Evolutionary conservation across 2,329 filamentous ascomycete species (phyloP), one percentile per base, ranked within the genome.

Genomic region (Exutisphaerella laricina): DNA sequence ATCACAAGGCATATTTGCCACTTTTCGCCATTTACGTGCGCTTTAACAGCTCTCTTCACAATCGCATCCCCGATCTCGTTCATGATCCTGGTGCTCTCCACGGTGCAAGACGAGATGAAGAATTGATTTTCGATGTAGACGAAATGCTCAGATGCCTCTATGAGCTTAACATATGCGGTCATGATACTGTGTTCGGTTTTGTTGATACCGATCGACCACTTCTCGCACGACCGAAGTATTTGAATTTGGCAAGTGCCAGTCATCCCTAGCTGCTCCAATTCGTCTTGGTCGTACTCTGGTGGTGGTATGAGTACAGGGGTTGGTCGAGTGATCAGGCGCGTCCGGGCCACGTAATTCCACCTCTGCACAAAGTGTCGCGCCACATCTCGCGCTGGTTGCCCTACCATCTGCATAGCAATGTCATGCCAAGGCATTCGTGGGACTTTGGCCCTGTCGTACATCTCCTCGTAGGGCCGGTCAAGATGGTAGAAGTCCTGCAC

Each of bases 111-210:
- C 25, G 87, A 94, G 64, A 98, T 85, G 70, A 94, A 98, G 68
- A 97, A 98, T 61, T 98, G 92, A 61, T 98, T 98, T 64, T 98
- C 92, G 53, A 97, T 95, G 66, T 98, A 97, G 39, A 97, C 87
- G 58, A 96, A 95, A 64, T 97, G 92, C 35, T 98, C 88, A 1
- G 88, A 96, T 51, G 90, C 84, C 53, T 92, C 84, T 55, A 98
- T 98, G 72, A 94, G 80, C 63, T 94, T 92, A 54, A 94, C 78
- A 60, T 97, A 97, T 3, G 92, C 90, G 51, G 84, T 92, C 75
- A 94, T 89, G 61, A 98, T 97, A 61, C 90, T 97, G 65, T 89
- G 83, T 63, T 98, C 92, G 1, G 84, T 85, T 46, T 88, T 79
- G 43, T 88, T 84, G 10, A 88, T 88, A 12, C 92, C 92, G 2